phyloP scores from a whole-genome alignment of 2,329 filamentous ascomycete genomes.

The Rhynchosporium secalis region DNA sequence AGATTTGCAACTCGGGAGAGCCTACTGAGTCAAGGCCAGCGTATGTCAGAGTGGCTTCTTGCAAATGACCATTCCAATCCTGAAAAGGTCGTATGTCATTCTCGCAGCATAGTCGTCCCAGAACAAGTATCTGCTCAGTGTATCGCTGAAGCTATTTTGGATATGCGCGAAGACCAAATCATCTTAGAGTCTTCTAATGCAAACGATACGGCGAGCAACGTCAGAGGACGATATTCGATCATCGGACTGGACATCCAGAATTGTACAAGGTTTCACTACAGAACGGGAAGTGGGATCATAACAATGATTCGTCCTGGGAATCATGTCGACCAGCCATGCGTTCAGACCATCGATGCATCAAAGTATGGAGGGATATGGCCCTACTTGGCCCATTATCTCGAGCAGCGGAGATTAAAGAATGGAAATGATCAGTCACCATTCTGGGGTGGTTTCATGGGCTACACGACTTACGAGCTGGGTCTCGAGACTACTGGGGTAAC shows the following conservation, averaged over 20 bases:
- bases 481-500: conserved; percentile 52
- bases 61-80: conserved; percentile 1
- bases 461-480: conserved; percentile 67
- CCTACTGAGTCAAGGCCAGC: conserved; percentile 31
- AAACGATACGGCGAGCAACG: conserved; percentile 47
- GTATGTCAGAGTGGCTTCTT: neutral
- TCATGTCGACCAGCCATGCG: neutral
- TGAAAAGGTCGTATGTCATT: conserved; percentile 42
- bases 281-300: conserved; percentile 46
- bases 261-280: conserved; percentile 59
- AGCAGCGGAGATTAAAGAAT: conserved; percentile 42
- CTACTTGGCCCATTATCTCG: conserved; percentile 42
- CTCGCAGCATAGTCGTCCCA: conserved; percentile 47
- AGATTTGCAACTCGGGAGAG: conserved; percentile 33
- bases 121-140: conserved; percentile 51
- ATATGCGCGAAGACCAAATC: conserved; percentile 47
- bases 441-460: conserved; percentile 70
- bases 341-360: neutral
- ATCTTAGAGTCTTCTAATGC: conserved; percentile 62
- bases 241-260: conserved; percentile 64
- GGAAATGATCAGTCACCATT: conserved; percentile 53
- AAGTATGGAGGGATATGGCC: conserved; percentile 38
- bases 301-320: conserved; percentile 17
- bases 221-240: conserved; percentile 69
- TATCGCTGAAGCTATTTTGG: conserved; percentile 49